Base-by-base conservation (phyloP, 2,329 filamentous ascomycete genomes). In the Coniella lustricola region DNA sequence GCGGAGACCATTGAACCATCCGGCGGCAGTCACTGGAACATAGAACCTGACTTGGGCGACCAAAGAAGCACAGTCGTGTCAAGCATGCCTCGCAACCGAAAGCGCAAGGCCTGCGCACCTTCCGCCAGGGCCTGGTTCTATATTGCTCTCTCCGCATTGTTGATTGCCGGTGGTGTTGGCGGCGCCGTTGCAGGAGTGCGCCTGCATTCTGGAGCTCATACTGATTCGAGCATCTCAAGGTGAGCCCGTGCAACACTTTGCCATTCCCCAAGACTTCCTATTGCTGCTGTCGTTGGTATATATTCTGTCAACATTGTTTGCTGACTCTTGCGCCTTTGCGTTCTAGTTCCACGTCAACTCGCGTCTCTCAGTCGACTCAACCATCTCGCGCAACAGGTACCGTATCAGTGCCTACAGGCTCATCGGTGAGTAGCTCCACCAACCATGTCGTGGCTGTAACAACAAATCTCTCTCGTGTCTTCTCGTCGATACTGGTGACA, bases 11-110 rank as follows among this genome's bases (percentile, higher is more conserved):
- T 45, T 3, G 32, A 21, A 3, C 43, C 47, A 39, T 45, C 31
- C 8, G 39, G 44, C 3, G 31, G 48, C 3, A 41, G 33, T 9
- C 43, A 38, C 2, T 44, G 48, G 1, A 48, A 50, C 9, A 41
- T 35, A 41, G 29, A 18, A 17, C 36, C 51, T 9, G 40, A 53
- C 16, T n/a, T 45, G 7, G 48, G 40, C 37, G 51, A 53, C 20
- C 44, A 14, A 14, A 48, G 48, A 4, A 37, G 48, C 16, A 22
- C 51, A 3, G 32, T 48, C 9, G 14, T 53, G 17, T 48, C 50
- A 10, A 50, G 44, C 36, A 36, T 10, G 5, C 25, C 25, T 29
- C 25, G 25, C 25, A 29, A 10, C 5, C 25, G 25, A 29, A 29
- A 29, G 25, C 10, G 25, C 10, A 29, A 29, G 25, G 25, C 25